Evolutionary conservation across 2,329 filamentous ascomycete genomes (phyloP).

Genomic region (Westerdykella aurantiaca): DNA sequence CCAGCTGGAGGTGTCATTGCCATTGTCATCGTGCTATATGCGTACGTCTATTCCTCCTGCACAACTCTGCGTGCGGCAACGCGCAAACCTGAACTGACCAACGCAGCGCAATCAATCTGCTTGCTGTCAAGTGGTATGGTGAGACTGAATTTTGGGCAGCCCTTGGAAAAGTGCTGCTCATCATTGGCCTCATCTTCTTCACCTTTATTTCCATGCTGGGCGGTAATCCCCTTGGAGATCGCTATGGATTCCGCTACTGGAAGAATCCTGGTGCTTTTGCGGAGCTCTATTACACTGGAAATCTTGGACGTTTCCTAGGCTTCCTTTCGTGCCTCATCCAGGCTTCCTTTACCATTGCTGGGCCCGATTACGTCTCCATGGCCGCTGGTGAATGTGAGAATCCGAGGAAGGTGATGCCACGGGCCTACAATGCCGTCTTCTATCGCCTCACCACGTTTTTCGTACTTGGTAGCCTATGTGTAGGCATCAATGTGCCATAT

Average conservation of each 20-base stretch:
- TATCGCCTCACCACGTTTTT: constrained; percentile 73
- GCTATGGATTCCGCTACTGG: constrained; percentile 46
- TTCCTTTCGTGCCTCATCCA: constrained; percentile 71
- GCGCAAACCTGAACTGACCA: constrained; percentile 2
- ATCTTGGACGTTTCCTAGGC: constrained; percentile 66
- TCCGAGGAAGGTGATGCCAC: constrained; percentile 53
- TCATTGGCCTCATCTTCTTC: constrained; percentile 44
- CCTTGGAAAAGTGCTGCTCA: constrained; percentile 50
- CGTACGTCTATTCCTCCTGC: constrained; percentile 39
- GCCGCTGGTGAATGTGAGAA: constrained; percentile 45
- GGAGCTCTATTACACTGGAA: constrained; percentile 58
- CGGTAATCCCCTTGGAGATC: constrained; percentile 61
- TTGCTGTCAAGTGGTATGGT: constrained; percentile 50
- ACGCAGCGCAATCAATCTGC: constrained; percentile 56
- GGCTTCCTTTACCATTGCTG: constrained; percentile 44
- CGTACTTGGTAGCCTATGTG: constrained; percentile 67
- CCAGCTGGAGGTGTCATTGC: constrained; percentile 58
- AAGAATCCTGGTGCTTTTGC: constrained; percentile 62
- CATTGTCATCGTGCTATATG: constrained; percentile 54
- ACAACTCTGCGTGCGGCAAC: background rate
- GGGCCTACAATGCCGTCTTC: constrained; percentile 72
- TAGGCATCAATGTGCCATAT: constrained; percentile 61
- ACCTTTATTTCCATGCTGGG: constrained; percentile 81
- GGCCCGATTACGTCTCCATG: constrained; percentile 47
- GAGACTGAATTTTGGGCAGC: constrained; percentile 67